Conservation (phyloP, 805 yeast species). For the Myxozyma mucilagina region DNA sequence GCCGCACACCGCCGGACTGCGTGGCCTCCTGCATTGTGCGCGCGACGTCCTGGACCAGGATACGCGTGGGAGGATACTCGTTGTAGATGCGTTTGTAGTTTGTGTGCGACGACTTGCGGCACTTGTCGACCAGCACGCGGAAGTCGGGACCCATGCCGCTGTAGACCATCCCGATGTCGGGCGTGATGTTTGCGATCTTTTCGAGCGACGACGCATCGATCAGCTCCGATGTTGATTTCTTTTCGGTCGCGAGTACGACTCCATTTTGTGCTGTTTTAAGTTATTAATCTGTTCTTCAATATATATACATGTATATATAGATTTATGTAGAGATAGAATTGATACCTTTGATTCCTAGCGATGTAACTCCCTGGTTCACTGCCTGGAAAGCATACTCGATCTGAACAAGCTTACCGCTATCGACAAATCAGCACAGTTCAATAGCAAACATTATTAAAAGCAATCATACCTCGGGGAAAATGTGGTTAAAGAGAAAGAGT, state of each 20-base stretch:
- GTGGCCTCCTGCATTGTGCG: slow-evolving; percentile 98
- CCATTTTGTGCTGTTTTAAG: slow-evolving; percentile 85
- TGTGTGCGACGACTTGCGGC: slow-evolving; percentile 90
- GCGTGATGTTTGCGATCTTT: slow-evolving; percentile 82
- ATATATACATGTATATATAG: neutral
- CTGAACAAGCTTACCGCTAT: slow-evolving; percentile 93
- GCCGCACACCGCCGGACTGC: slow-evolving; percentile 97
- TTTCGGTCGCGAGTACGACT: slow-evolving; percentile 93
- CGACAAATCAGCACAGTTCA: neutral
- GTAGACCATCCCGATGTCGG: slow-evolving; percentile 94
- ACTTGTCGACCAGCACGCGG: slow-evolving; percentile 88
- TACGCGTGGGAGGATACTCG: slow-evolving; percentile 95
- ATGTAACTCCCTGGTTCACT: slow-evolving; percentile 96
- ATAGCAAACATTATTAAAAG: slow-evolving; percentile 15
- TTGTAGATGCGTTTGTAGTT: slow-evolving; percentile 89
- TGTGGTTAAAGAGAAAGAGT: slow-evolving; percentile 94
- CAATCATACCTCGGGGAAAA: slow-evolving; percentile 85
- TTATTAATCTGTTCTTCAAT: too few species aligned
- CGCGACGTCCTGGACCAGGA: slow-evolving; percentile 91
- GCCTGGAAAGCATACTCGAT: slow-evolving; percentile 97
- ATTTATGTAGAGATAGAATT: neutral
- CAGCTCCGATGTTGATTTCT: slow-evolving; percentile 78
- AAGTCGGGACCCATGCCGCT: slow-evolving; percentile 99
- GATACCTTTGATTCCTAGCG: slow-evolving; percentile 75
- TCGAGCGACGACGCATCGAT: slow-evolving; percentile 71